Base-by-base conservation (phyloP, 352 stramenopile genomes). In the Globisporangium spiculum region DNA sequence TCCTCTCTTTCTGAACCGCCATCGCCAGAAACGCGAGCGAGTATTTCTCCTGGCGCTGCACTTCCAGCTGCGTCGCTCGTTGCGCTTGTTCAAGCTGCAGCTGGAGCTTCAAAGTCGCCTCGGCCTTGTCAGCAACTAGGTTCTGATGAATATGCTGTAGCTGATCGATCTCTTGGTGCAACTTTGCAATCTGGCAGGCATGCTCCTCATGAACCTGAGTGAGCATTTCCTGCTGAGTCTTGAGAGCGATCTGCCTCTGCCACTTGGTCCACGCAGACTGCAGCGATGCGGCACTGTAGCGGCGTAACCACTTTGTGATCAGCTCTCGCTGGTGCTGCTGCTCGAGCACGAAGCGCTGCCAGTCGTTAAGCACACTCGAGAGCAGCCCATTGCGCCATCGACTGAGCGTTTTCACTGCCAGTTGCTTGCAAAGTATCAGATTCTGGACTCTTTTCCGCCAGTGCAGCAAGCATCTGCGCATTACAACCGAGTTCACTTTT, bases 241-340 rank as follows among this genome's bases (percentile, higher is more conserved):
- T 63, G 3, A 60, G 26, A 22, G 61, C 7, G 2, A 61, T 16
- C 30, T 56, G 32, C 5, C 48, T 63, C 14, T 67, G 60, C 67
- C 67, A 68, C n/a, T 44, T 60, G 9, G 14, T 38, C 67, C 67
- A 72, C 54, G 60, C 67, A 2, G 14, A 26, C 44, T 56, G 60
- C 20, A 72, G 46, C 5, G 55, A 27, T 3, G 22, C 27, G 7
- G 41, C 27, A 9, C 27, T 56, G 53, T 32, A 44, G 36, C 55
- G 60, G 4, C 38, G 32, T 0, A 75, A 27, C 68, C 76, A 80
- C 14, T 71, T 66, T 1, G 41, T 48, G 1, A 79, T 48, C 6
- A 88, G 58, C 22, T 76, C 69, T 18, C 73, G 60, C 24, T 82
- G 71, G 0, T 59, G 30, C 26, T 73, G 72, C 20, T 70, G 66